Evolutionary conservation across 495 filamentous ascomycete genomes (phyloP).

Genomic region (Tuber brumale): DNA sequence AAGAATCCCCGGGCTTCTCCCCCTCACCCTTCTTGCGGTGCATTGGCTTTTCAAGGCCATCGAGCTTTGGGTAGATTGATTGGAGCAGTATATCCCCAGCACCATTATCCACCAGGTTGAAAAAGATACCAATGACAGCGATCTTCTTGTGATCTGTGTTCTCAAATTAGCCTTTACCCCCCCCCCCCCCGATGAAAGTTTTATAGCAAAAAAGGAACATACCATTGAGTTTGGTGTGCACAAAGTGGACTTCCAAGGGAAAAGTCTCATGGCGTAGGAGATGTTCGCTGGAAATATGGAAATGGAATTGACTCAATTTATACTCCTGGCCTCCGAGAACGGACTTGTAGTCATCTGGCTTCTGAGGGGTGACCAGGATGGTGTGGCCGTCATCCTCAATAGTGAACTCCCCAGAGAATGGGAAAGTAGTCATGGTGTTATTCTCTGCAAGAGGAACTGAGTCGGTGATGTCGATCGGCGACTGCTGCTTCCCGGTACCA

Average conservation of each 20-base stretch:
- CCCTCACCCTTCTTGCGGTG: neutral
- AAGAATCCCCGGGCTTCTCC: neutral
- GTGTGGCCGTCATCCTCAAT: conserved; percentile 38
- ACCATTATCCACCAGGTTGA: conserved; percentile 49
- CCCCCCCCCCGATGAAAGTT: no score
- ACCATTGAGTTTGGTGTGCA: conserved; percentile 47
- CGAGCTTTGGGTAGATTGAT: neutral
- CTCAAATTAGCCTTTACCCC: neutral
- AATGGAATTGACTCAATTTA: conserved; percentile 59
- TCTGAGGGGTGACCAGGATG: conserved; percentile 20
- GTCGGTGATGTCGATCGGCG: conserved; percentile 55
- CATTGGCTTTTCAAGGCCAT: neutral
- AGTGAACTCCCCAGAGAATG: conserved; percentile 6
- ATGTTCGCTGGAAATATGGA: conserved; percentile 65
- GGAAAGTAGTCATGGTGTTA: conserved; percentile 14
- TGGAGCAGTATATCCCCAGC: conserved; percentile 19
- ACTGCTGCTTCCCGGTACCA: conserved; percentile 53
- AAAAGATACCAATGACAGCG: conserved; percentile 56
- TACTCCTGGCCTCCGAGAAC: conserved; percentile 47
- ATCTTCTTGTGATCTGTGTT: conserved; percentile 25
- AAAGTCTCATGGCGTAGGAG: conserved; percentile 49
- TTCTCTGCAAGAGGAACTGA: conserved; percentile 40
- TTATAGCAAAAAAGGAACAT: neutral
- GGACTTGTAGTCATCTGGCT: conserved; percentile 16
- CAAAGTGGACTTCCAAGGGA: conserved; percentile 61